These are phyloP conservation scores for Spirogloea muscicola DNA, from an alignment of 139 green algal genomes.

Conservation along the genomic window DNA sequence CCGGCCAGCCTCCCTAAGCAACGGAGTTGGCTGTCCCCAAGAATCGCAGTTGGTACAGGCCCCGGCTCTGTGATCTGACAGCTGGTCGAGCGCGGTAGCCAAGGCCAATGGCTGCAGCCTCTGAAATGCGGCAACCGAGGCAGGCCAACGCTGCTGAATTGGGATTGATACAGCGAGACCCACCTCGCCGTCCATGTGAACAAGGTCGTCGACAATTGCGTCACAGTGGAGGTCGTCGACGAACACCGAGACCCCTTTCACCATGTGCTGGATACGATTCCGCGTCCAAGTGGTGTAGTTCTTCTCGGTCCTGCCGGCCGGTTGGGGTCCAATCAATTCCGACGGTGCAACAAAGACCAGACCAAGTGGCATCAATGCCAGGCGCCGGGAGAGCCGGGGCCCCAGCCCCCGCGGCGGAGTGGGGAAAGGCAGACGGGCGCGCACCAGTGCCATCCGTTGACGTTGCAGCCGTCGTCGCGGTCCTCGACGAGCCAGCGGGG, in stretches of 20 bases:
- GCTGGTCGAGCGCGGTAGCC: no score
- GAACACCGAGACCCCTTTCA: conserved; percentile 42
- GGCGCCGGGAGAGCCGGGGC: no score
- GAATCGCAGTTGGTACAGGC: no score
- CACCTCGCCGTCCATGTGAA: conserved; percentile 64
- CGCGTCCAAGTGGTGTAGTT: conserved; percentile 17
- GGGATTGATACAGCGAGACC: no score
- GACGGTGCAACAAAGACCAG: no score
- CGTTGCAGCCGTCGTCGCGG: conserved; percentile 67
- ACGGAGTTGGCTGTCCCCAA: no score
- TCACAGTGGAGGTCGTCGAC: conserved; percentile 25
- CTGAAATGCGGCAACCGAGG: no score
- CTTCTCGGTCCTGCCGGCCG: conserved; percentile 19
- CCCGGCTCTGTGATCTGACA: no score
- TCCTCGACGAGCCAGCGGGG: conserved; percentile 84
- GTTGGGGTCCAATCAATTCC: background rate
- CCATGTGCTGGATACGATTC: conserved; percentile 58
- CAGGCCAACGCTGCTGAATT: no score
- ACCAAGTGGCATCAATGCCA: no score
- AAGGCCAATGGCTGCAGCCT: no score
- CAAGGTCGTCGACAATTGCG: conserved; percentile 51
- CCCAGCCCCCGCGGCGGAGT: background rate
- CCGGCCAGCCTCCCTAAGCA: no score
- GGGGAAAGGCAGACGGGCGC: background rate
- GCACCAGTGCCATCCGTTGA: conserved; percentile 83